Base-by-base conservation (phyloP, 2,329 filamentous ascomycete genomes). In the Ambrosiella xylebori region DNA sequence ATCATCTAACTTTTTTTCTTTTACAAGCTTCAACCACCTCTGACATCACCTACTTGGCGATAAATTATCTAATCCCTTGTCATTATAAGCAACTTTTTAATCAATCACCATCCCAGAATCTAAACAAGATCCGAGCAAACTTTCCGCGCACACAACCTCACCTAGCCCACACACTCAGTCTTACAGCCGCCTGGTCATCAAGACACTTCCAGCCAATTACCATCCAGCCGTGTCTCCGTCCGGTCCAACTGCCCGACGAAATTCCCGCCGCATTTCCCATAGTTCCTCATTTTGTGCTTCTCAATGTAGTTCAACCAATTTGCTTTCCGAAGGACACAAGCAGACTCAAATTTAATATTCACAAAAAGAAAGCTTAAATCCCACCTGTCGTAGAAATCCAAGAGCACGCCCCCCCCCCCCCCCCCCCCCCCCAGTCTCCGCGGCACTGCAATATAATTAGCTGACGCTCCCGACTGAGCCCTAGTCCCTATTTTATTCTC, bases 401-500 rank as follows among this genome's bases (percentile, higher is more conserved):
- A 47, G 44, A 47, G 44, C 44, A 47, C 44, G 44, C 44, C 44
- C 44, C n/a, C 19, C 44, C 2, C 44, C n/a, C 19, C 19, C n/a
- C 19, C 19, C 19, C 19, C 19, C 19, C 3, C 19, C 40, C 44
- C 44, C n/a, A 47, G 44, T 47, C 44, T 47, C 9, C 44, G n/a
- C 44, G n/a, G n/a, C 8, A 37, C 27, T 47, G 40, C 54, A 36
- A 44, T 15, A 47, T 39, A 50, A 52, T 56, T 59, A 58, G 47
- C 45, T 59, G 57, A 36, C 44, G 54, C 40, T 56, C 15, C 54
- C n/a, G 27, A 27, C 27, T 3, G 45, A 52, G 53, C 53, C 57
- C 45, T 49, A 35, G 53, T 56, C 37, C 50, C 51, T 57, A 55
- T 54, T 37, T 41, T 47, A 47, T 54, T 58, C 51, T 53, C 40